Percentiles rank a stretch among this genome's conserved stretches.
Conservation (phyloP, 2,329 filamentous ascomycete genomes). For the Aspergillus aculeatinus region DNA sequence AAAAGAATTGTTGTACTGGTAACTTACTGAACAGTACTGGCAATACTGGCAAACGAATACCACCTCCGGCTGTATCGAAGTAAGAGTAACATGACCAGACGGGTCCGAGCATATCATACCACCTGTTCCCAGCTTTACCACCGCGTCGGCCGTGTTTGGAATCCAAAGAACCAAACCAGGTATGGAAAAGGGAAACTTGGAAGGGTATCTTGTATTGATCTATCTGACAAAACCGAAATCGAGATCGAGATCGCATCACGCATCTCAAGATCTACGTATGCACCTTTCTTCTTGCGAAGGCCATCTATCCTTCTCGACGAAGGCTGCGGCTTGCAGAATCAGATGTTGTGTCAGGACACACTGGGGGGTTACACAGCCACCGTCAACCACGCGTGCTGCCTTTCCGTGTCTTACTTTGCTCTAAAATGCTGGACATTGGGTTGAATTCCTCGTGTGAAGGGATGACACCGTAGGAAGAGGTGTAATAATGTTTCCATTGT, state of each 20-base stretch:
- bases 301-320: not conserved
- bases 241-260: too few species aligned
- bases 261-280: too few species aligned
- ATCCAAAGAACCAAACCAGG: not conserved
- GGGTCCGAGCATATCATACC: too few species aligned
- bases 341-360: not conserved
- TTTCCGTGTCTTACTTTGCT: not conserved
- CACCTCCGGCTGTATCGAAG: too few species aligned
- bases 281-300: too few species aligned
- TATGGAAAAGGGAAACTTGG: too few species aligned
- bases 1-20: not conserved
- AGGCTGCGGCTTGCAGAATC: not conserved
- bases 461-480: not conserved
- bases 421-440: too few species aligned
- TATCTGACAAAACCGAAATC: too few species aligned
- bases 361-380: slow-evolving; percentile 4
- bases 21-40: slow-evolving; percentile 6
- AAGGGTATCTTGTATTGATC: too few species aligned
- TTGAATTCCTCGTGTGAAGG: too few species aligned
- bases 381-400: slow-evolving; percentile 8
- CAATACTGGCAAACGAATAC: not conserved
- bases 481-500: too few species aligned
- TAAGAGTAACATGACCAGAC: too few species aligned
- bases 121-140: not conserved
- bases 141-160: not conserved